Evolutionary conservation across 441 rosid genomes (phyloP), one percentile per base, ranked within the genome.

Genomic region (Adansonia madagascariensis): DNA sequence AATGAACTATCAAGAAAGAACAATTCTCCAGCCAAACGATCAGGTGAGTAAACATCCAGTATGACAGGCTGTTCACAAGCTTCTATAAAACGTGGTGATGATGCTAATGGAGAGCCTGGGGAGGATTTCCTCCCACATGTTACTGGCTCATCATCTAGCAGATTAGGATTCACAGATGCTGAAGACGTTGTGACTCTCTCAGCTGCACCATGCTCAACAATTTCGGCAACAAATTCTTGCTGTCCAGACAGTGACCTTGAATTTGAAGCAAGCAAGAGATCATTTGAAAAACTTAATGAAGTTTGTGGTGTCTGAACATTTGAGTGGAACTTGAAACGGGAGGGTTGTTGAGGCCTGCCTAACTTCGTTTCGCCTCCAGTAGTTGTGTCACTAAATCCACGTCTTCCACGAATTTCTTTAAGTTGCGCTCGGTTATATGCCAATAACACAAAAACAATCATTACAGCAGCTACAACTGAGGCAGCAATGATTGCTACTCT

Each of bases 11-110:
- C 97, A 55, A 94, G 86, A 78, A 91, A 92, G 84, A 86, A 91
- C 57, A 96, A 86, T 78, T 96, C 98, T 78, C 99, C 99, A 71
- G 93, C 98, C 86, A 93, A 85, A 76, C 94, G 89, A 81, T 94
- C 98, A 2, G 98, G 98, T 17, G 99, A 92, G 87, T 88, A 89
- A 73, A 92, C 96, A 85, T 96, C 93, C 80, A 90, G 75, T 77
- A 83, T 86, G 50, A 87, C 93, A 71, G 97, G 87, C 75, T 85
- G 94, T 75, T 92, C 93, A 18, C 69, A 65, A 3, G 84, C 77
- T 72, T 88, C 90, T 41, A 82, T 76, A 83, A 91, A 90, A 81
- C 82, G 91, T 0, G 98, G 97, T 31, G 98, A 95, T 69, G 94
- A 91, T 62, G 95, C 83, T 62, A 91, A 64, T 9, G 98, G 93